Conservation (phyloP, 345 rosid species). For the Psidium guajava region DNA sequence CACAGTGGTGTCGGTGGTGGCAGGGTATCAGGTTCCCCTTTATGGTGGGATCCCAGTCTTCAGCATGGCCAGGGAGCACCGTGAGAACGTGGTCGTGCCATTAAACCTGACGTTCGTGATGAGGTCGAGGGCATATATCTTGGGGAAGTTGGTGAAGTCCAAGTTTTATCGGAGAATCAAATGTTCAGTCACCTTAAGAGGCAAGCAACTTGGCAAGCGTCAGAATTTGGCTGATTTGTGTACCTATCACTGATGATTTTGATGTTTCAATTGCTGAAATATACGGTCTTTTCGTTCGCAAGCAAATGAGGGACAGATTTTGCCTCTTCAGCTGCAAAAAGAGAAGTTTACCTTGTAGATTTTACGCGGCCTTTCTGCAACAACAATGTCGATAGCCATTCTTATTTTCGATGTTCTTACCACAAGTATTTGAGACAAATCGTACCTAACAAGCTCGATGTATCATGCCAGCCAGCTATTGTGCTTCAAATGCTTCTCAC, state of each 20-base stretch:
- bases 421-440: not conserved
- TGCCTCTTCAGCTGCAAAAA: not conserved
- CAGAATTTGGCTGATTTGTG: constrained; percentile 41
- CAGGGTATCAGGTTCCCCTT: constrained; percentile 64
- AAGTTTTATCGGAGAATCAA: constrained; percentile 41
- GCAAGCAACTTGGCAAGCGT: constrained; percentile 49
- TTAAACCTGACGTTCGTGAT: constrained; percentile 64
- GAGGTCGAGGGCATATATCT: constrained; percentile 74
- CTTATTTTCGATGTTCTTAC: not conserved
- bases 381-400: not conserved
- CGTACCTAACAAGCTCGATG: not conserved
- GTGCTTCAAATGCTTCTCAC: not conserved
- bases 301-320: not conserved
- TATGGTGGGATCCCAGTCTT: constrained; percentile 65
- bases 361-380: not conserved
- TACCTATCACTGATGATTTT: constrained; percentile 18
- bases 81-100: constrained; percentile 35
- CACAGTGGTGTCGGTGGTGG: constrained; percentile 39
- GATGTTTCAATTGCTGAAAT: not conserved
- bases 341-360: not conserved
- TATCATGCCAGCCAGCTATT: not conserved
- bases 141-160: constrained; percentile 60
- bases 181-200: constrained; percentile 51
- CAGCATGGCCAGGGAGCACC: constrained; percentile 19
- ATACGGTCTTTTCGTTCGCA: not conserved